These are phyloP conservation scores for Hypoxylon sp. DNA, from an alignment of 2,329 filamentous ascomycete species.

Conservation along the genomic window DNA sequence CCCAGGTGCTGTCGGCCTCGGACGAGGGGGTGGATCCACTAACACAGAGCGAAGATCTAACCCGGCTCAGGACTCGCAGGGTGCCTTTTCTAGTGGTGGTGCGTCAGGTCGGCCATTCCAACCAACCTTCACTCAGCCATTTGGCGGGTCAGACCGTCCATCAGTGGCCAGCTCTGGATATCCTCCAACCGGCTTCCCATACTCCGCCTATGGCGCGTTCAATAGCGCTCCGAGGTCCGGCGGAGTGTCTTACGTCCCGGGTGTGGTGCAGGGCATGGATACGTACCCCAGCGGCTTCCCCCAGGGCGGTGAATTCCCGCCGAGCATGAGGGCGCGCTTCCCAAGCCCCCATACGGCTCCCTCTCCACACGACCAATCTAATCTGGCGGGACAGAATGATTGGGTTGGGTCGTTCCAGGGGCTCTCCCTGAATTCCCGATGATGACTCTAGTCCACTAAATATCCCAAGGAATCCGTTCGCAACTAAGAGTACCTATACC, in stretches of 20 bases:
- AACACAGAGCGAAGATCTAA: slow-evolving; percentile 66
- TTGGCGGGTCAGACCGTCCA: slow-evolving; percentile 60
- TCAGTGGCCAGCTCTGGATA: slow-evolving; percentile 58
- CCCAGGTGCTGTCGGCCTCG: slow-evolving; percentile 74
- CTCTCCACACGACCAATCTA: slow-evolving; percentile 56
- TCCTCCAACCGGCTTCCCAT: slow-evolving; percentile 59
- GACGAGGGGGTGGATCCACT: slow-evolving; percentile 62
- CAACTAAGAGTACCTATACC: not conserved
- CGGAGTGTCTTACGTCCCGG: slow-evolving; percentile 58
- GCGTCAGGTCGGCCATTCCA: slow-evolving; percentile 61
- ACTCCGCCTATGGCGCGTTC: slow-evolving; percentile 63
- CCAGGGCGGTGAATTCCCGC: slow-evolving; percentile 61
- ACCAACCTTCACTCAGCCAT: slow-evolving; percentile 60
- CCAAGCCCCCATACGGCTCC: slow-evolving; percentile 54
- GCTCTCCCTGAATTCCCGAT: slow-evolving; percentile 78
- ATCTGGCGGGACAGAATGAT: slow-evolving; percentile 65
- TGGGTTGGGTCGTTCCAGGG: slow-evolving; percentile 78
- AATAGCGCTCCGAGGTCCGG: slow-evolving; percentile 58
- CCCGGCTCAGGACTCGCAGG: slow-evolving; percentile 58
- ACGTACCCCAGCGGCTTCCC: slow-evolving; percentile 60
- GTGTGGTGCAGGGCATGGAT: slow-evolving; percentile 60
- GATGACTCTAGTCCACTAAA: slow-evolving; percentile 8
- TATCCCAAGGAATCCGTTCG: not conserved
- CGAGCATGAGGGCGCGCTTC: slow-evolving; percentile 60
- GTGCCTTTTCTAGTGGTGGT: slow-evolving; percentile 57